phyloP scores from a whole-genome alignment of 2,329 filamentous ascomycete species.

The Talaromyces pinophilus region DNA sequence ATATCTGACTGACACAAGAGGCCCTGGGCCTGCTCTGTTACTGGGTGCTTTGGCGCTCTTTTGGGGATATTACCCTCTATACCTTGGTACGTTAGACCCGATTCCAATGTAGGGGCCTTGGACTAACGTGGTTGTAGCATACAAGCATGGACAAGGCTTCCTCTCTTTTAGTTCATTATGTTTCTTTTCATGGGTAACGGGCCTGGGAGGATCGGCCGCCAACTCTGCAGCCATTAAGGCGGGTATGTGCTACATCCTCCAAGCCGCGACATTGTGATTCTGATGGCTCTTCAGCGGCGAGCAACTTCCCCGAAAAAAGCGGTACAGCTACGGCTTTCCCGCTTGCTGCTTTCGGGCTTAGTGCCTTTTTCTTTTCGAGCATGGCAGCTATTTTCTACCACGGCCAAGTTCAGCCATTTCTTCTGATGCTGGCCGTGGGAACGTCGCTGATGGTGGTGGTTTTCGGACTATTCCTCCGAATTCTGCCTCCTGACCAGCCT shows the following conservation, averaged over 20 bases:
- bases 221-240: slow-evolving; percentile 86
- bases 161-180: slow-evolving; percentile 64
- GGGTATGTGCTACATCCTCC: slow-evolving; percentile 40
- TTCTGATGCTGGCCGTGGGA: slow-evolving; percentile 76
- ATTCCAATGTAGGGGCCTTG: no score
- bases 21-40: slow-evolving; percentile 76
- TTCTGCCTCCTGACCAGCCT: slow-evolving; percentile 60
- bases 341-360: slow-evolving; percentile 87
- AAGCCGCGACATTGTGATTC: background rate
- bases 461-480: slow-evolving; percentile 81
- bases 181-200: slow-evolving; percentile 81
- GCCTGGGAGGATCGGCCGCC: slow-evolving; percentile 85
- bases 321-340: slow-evolving; percentile 95
- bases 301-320: slow-evolving; percentile 88
- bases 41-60: slow-evolving; percentile 72
- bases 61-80: slow-evolving; percentile 82
- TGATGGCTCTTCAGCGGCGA: slow-evolving; percentile 59
- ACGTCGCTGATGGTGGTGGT: slow-evolving; percentile 74
- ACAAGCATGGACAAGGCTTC: slow-evolving; percentile 64
- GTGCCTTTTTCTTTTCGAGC: slow-evolving; percentile 92
- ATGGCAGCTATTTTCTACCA: slow-evolving; percentile 76
- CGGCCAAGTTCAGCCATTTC: slow-evolving; percentile 77
- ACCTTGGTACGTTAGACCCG: slow-evolving; percentile 48
- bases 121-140: slow-evolving; percentile 55
- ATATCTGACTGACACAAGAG: slow-evolving; percentile 78